Base-by-base conservation (phyloP, 2,329 filamentous ascomycete genomes). In the Trichoderma polysporum region DNA sequence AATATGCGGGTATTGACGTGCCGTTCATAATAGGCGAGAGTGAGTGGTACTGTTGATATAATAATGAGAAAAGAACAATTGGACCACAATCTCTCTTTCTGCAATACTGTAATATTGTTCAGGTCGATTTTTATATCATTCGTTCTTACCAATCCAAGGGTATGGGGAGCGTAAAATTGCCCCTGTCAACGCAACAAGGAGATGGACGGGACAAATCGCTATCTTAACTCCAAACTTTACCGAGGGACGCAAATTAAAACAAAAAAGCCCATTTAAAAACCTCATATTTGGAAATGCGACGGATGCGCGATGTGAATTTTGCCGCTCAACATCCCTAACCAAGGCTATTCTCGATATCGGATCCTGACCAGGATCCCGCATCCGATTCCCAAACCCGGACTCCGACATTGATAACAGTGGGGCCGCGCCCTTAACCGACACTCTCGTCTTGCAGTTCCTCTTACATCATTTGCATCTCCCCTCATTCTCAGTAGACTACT, bases 341-440 rank as follows among this genome's bases (percentile, higher is more conserved):
- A 3, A 10, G 22, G 13, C 9, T n/a, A 37, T 4, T 45, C 33
- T 62, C 50, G 17, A 31, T 31, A 29, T 29, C 58, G 17, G 41
- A 27, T 19, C 31, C 15, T 8, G 33, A 49, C 39, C 52, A 37
- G 59, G 49, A 47, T 64, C 61, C 61, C 53, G 33, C 49, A 58
- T 66, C 62, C 62, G 62, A 66, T 27, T 6, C 17, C 41, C 15
- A 13, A 45, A 22, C 4, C 62, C 41, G 53, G 41, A 50, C 53
- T 52, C 62, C 62, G 50, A 50, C 15, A 33, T 27, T 25, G n/a
- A n/a, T 5, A n/a, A 17, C 39, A 35, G 62, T 41, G 62, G 52
- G 52, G 53, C 41, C 53, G 62, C 50, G 61, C 61, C 64, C 56
- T 61, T 66, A 52, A 31, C 58, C 68, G 57, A 63, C 53, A 41